A percentile compares a stretch with the other conserved stretches of the same genome.
These are phyloP conservation scores for Mycotypha africana DNA, from an alignment of 371 early-diverging fungal species.

Conservation along the genomic window DNA sequence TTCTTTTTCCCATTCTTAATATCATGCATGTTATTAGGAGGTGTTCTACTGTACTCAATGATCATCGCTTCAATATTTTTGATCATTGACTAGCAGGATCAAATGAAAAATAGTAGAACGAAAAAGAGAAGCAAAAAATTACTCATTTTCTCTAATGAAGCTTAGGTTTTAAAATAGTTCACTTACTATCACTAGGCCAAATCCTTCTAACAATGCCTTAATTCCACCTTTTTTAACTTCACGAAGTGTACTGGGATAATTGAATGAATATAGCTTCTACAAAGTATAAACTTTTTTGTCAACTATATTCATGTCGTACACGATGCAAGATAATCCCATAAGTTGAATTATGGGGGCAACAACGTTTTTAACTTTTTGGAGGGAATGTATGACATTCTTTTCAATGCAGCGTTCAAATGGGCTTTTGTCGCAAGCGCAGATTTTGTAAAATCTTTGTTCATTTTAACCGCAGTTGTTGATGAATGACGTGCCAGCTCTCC, in stretches of 20 bases:
- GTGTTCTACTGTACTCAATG: constrained; percentile 9
- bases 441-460: constrained; percentile 2
- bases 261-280: constrained; percentile 3
- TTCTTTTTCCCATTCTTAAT: constrained; percentile 8
- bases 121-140: constrained; percentile 12
- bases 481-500: constrained; percentile 3
- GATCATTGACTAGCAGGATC: constrained; percentile 1
- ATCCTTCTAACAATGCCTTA: constrained; percentile 7
- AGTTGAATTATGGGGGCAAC: constrained; percentile 7
- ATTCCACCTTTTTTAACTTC: constrained; percentile 6
- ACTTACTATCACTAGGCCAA: constrained; percentile 8
- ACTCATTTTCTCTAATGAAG: constrained; percentile 5
- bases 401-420: constrained; percentile 5
- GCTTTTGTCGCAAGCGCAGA: constrained; percentile 3
- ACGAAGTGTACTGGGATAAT: constrained; percentile 12
- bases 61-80: constrained; percentile 1
- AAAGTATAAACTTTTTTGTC: constrained; percentile 9
- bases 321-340: constrained; percentile 4
- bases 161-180: constrained; percentile 1
- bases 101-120: constrained; percentile 8
- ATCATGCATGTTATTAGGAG: constrained; percentile 2
- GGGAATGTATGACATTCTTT: constrained; percentile 6
- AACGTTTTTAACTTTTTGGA: constrained; percentile 5
- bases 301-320: constrained; percentile 8
- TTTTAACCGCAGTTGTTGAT: background rate